A percentile compares a stretch with the other conserved stretches of the same genome.
These are phyloP conservation scores for Firmiana major DNA, from an alignment of 345 rosid genomes.

Conservation along the genomic window DNA sequence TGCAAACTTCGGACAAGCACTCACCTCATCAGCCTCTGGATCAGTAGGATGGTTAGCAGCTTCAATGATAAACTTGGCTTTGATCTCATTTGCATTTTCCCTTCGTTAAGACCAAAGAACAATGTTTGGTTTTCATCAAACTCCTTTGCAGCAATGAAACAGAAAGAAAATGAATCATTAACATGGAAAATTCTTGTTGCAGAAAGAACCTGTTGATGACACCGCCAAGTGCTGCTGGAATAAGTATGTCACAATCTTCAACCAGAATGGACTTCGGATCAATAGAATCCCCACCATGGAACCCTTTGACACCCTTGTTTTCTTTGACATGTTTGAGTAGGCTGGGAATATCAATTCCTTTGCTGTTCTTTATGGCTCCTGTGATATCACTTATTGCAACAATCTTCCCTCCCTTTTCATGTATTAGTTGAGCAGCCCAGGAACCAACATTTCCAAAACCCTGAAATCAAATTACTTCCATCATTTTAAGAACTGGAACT, in stretches of 20 bases:
- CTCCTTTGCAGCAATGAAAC: not conserved
- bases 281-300: conserved; percentile 54
- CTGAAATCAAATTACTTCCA: conserved; percentile 29
- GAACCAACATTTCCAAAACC: conserved; percentile 98
- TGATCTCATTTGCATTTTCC: conserved; percentile 81
- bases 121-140: not conserved
- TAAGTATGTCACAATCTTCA: conserved; percentile 82
- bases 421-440: conserved; percentile 87
- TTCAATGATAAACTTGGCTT: conserved; percentile 85
- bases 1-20: conserved; percentile 9
- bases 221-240: conserved; percentile 95
- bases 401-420: conserved; percentile 71
- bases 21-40: conserved; percentile 94
- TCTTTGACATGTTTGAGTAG: conserved; percentile 60
- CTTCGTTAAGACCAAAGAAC: conserved; percentile 29
- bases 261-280: conserved; percentile 59
- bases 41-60: conserved; percentile 98
- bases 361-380: conserved; percentile 82
- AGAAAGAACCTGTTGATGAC: conserved; percentile 72
- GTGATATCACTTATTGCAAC: conserved; percentile 80
- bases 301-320: conserved; percentile 72
- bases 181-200: not conserved
- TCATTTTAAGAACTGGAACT: not conserved
- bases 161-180: not conserved
- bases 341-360: conserved; percentile 62